Evolutionary conservation across 179 eudicot genomes (phyloP).

Genomic region (Heliamphora pulchella): DNA sequence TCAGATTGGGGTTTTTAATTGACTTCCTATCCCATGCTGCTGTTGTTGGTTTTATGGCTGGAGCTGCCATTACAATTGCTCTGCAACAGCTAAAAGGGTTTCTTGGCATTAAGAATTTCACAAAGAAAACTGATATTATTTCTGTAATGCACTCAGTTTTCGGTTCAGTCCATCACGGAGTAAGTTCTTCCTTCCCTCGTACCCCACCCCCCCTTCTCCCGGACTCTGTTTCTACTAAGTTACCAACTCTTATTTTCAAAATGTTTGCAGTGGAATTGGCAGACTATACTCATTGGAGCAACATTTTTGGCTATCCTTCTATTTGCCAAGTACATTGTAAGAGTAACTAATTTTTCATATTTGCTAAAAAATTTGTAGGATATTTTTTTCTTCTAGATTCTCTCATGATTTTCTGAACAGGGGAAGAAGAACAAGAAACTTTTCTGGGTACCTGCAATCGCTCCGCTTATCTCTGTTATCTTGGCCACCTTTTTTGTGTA

Average conservation of each 20-base stretch:
- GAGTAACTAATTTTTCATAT: slow-evolving; percentile 4
- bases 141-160: slow-evolving; percentile 52
- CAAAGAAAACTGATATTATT: slow-evolving; percentile 51
- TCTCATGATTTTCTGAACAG: slow-evolving; percentile 24
- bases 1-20: slow-evolving; percentile 55
- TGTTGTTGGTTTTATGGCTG: slow-evolving; percentile 68
- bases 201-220: too few species aligned
- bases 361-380: too few species aligned
- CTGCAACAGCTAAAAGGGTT: slow-evolving; percentile 66
- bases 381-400: background rate
- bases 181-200: slow-evolving; percentile 12
- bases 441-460: slow-evolving; percentile 64
- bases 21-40: slow-evolving; percentile 70
- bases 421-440: slow-evolving; percentile 52
- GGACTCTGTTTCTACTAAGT: background rate
- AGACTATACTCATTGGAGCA: slow-evolving; percentile 57
- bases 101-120: slow-evolving; percentile 49
- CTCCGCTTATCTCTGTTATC: slow-evolving; percentile 53
- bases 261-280: slow-evolving; percentile 61
- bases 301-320: slow-evolving; percentile 46
- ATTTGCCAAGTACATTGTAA: slow-evolving; percentile 49
- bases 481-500: slow-evolving; percentile 54
- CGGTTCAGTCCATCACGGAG: slow-evolving; percentile 45
- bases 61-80: slow-evolving; percentile 64
- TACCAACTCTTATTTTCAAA: background rate